These are phyloP conservation scores for Peronospora belbahrii DNA, from an alignment of 352 stramenopile genomes.

Conservation along the genomic window DNA sequence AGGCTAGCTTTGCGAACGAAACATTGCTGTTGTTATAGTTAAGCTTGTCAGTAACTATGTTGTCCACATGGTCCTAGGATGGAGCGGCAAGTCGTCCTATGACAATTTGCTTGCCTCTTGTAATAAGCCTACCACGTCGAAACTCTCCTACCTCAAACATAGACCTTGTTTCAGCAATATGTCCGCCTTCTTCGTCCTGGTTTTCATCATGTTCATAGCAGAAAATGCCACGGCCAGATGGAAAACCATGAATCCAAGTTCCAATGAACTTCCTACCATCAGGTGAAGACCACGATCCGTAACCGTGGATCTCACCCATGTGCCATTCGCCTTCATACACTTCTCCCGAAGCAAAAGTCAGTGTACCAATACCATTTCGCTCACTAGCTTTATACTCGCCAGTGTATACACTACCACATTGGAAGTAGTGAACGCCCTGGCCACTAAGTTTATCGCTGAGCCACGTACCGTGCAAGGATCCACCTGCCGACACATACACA, in stretches of 20 bases:
- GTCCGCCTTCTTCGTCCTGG: slow-evolving; percentile 11
- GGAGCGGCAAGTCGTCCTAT: slow-evolving; percentile 34
- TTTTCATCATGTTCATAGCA: slow-evolving; percentile 22
- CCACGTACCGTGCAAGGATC: slow-evolving; percentile 45
- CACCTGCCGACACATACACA: slow-evolving; percentile 32
- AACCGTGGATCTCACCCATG: slow-evolving; percentile 41
- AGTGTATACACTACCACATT: slow-evolving; percentile 50
- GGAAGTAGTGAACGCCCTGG: slow-evolving; percentile 40
- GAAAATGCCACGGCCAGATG: slow-evolving; percentile 51
- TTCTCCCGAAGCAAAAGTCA: slow-evolving; percentile 51
- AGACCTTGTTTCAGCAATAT: slow-evolving; percentile 9
- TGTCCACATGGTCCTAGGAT: slow-evolving; percentile 9
- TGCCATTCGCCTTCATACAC: slow-evolving; percentile 65
- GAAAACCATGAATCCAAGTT: slow-evolving; percentile 44
- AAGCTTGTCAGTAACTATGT: background rate
- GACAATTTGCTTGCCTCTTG: slow-evolving; percentile 32
- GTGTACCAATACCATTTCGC: slow-evolving; percentile 46
- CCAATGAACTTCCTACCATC: slow-evolving; percentile 46
- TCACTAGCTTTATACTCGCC: slow-evolving; percentile 40
- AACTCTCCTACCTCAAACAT: slow-evolving; percentile 37
- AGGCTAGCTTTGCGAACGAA: slow-evolving; percentile 48
- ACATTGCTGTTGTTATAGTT: background rate
- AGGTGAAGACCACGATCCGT: slow-evolving; percentile 49
- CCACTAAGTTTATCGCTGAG: slow-evolving; percentile 33
- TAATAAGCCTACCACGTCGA: slow-evolving; percentile 32